Base-by-base conservation (phyloP, 2,329 filamentous ascomycete genomes). In the Pestalotiopsis sp. region DNA sequence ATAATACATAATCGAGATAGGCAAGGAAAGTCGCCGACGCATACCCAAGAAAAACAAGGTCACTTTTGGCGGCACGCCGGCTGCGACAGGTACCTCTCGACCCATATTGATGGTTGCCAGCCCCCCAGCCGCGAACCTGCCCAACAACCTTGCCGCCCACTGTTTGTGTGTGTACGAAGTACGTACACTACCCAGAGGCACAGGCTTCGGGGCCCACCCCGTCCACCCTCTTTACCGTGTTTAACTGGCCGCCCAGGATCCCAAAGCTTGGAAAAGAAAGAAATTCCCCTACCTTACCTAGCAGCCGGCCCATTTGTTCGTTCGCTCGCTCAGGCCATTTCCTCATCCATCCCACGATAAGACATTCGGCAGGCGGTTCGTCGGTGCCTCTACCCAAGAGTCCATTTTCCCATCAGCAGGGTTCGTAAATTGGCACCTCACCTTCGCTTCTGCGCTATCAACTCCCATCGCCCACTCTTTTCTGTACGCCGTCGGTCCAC, bases 391-490 rank as follows among this genome's bases (percentile, higher is more conserved):
- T 45, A 49, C 61, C 64, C 20, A 36, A 38, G 27, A 66, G 49
- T 12, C 64, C 23, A 66, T n/a, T 27, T 49, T 25, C 23, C 64
- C 27, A 58, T n/a, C n/a, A 66, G 41, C 45, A 36, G 31, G 64
- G 27, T 23, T 61, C 56, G 38, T 41, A 56, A 31, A 66, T 57
- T 66, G 63, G 41, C 23, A 65, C 49, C 31, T 39, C 39, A 49
- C 63, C 6, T 38, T 56, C 63, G 63, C 41, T 66, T 45, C 63
- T 27, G 58, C 56, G 66, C 70, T 63, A 69, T 71, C 68, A 69
- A 39, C 36, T 72, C 45, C 70, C 36, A 61, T 64, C 70, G 74
- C 76, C 72, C 70, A 69, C 67, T 57, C 20, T 58, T 52, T 56
- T 25, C 45, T 36, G 61, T 64, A 70, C 67, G 67, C 58, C 61